Evolutionary conservation across 2,329 filamentous ascomycete species (phyloP).

Genomic region (Ophiostoma tasmaniense): DNA sequence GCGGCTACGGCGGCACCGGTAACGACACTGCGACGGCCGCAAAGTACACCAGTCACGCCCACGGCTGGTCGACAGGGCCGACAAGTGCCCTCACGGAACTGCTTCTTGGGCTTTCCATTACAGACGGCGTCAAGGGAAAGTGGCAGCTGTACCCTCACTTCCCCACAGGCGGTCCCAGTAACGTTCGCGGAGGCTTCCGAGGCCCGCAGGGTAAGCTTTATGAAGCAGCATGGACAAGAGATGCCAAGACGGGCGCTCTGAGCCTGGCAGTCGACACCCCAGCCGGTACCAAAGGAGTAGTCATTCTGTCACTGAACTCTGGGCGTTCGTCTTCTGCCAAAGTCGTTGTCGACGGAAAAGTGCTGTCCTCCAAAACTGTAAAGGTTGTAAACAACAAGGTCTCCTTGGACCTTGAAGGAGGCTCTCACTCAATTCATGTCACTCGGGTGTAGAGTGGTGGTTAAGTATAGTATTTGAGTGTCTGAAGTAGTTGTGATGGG

Average conservation of each 20-base stretch:
- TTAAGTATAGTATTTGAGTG: not conserved
- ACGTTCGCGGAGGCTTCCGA: not conserved
- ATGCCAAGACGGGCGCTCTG: not conserved
- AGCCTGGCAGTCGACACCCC: not conserved
- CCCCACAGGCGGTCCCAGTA: not conserved
- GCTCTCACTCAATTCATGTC: not conserved
- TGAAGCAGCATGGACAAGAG: not conserved
- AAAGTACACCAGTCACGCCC: conserved; percentile 39
- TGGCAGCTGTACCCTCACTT: conserved; percentile 21
- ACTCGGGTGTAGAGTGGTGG: not conserved
- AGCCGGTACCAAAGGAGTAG: not conserved
- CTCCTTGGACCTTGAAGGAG: not conserved
- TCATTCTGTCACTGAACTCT: not conserved
- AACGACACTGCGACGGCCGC: conserved; percentile 10
- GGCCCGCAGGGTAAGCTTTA: not conserved
- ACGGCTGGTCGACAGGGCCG: conserved; percentile 43
- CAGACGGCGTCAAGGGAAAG: conserved; percentile 8
- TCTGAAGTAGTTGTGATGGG: not conserved
- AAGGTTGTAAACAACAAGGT: not conserved
- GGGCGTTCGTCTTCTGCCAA: not conserved
- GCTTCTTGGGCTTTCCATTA: conserved; percentile 35
- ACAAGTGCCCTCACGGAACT: conserved; percentile 38
- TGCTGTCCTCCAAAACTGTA: not conserved
- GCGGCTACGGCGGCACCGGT: conserved; percentile 46
- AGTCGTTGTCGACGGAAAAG: not conserved